A percentile compares a stretch with the other conserved stretches of the same genome.
phyloP scores from a whole-genome alignment of 495 filamentous ascomycete genomes.

The Aspergillus ostianus region DNA sequence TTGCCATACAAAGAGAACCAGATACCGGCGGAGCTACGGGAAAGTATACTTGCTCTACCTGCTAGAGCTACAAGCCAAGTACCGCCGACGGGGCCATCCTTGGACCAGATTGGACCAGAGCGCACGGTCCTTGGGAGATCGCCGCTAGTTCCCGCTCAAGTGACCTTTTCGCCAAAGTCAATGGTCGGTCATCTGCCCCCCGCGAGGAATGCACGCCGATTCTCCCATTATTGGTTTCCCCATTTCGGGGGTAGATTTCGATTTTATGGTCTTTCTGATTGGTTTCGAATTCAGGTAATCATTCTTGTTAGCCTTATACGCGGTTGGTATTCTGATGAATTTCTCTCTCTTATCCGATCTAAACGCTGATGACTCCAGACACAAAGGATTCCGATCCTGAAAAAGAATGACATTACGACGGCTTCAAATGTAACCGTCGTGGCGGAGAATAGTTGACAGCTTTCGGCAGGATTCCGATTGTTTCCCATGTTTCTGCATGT shows the following conservation, averaged over 20 bases:
- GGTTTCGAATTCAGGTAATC: background rate
- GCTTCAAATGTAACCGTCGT: conserved; percentile 15
- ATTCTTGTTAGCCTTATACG: background rate
- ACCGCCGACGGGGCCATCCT: conserved; percentile 3
- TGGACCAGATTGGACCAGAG: conserved; percentile 17
- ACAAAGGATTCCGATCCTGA: background rate
- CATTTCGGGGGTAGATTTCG: background rate
- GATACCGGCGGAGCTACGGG: background rate
- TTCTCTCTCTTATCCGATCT: background rate
- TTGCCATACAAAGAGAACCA: background rate
- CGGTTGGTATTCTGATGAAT: background rate
- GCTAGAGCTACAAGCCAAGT: background rate
- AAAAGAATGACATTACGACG: background rate
- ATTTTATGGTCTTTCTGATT: background rate
- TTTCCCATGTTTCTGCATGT: background rate
- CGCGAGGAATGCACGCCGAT: background rate
- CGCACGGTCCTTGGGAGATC: conserved; percentile 39
- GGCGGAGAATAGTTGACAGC: conserved; percentile 4
- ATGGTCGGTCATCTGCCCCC: conserved; percentile 35
- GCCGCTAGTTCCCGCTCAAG: conserved; percentile 35
- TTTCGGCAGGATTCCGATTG: conserved; percentile 10
- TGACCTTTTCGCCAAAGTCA: conserved; percentile 22
- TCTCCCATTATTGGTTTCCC: background rate
- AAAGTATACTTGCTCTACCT: background rate
- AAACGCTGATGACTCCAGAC: background rate